Base-by-base conservation (phyloP, 257 asterid genomes). In the Orobanche coerulescens region DNA sequence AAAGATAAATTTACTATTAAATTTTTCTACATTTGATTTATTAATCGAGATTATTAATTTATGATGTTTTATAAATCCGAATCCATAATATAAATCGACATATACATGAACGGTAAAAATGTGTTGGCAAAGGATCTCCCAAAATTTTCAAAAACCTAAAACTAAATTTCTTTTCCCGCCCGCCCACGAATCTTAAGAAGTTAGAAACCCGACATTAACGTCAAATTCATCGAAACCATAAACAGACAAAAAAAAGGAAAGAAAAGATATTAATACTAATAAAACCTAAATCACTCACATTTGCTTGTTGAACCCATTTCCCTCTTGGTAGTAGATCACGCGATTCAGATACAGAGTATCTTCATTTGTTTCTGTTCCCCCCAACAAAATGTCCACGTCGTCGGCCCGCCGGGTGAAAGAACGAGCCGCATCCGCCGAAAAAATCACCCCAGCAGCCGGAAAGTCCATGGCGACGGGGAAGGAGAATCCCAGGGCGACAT, bases 401-500 rank as follows among this genome's bases (percentile, higher is more conserved):
- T 71, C 87, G 4, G 62, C 74, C 47, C 83, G 89, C 71, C 84
- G 84, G 49, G 36, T 14, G 25, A 85, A 71, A 47, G 88, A 81
- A 53, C 81, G 78, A 43, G 74, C 71, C 24, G 76, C 69, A 40
- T 82, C 69, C 33, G 25, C 52, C 58, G 64, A 59, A 10, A 76
- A 73, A 7, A 34, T 58, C 14, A 78, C 81, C 30, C 93, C 93
- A 26, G 70, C 53, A 43, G 54, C 83, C 22, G 75, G 40, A 0
- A 84, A 71, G 58, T 54, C 81, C 3, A 2, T 48, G 49, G 52
- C 90, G 14, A 2, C 78, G 11, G 94, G 90, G n/a, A 84, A 87
- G 64, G 94, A 84, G 68, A 84, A 84, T 48, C 67, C 80, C 16
- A 75, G 90, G 56, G 77, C 94, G 13, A 56, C 71, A 10, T 84